Base-by-base conservation (phyloP, 305 asterid genomes). In the Andrographis paniculata region DNA sequence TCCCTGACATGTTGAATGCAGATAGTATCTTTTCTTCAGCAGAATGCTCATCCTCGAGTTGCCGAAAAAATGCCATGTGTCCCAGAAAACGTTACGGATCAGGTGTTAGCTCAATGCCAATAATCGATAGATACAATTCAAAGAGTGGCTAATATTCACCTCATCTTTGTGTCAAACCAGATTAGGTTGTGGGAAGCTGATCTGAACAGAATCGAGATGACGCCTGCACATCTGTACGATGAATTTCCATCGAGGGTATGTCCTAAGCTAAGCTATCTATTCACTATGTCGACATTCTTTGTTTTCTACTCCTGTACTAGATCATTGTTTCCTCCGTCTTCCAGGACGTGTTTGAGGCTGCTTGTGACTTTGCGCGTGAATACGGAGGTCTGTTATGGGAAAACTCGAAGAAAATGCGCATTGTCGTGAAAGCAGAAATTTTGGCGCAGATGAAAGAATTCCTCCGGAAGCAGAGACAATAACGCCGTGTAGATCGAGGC, bases 71-170 rank as follows among this genome's bases (percentile, higher is more conserved):
- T 65, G 48, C 98, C 98, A 3, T 45, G 82, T 30, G 98, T 89
- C 49, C 98, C 98, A 16, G 98, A 86, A 79, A 89, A 89, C 60
- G 98, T 89, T 46, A 82, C 94, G 4, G 98, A 85, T 64, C 98
- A 85, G 98, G 95, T 88, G 50, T 30, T 23, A 24, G 33, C 15
- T 36, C 46, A 37, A 22, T 14, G 15, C 9, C 14, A 44, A 11
- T 14, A 6, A 28, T 5, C 21, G 28, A 11, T 19, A 19, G 17
- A 31, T 19, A 20, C 8, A 24, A 24, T 24, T 24, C 8, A 24
- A 24, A 24, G 8, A 24, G 4, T 24, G 4, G 30, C 30, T 24
- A 24, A 24, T n/a, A n/a, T n/a, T n/a, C n/a, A n/a, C n/a, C n/a
- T n/a, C n/a, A n/a, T n/a, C n/a, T n/a, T n/a, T 48, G 20, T 36